These are phyloP conservation scores for Exophiala xenobiotica DNA, from an alignment of 2,329 filamentous ascomycete species.

Conservation along the genomic window DNA sequence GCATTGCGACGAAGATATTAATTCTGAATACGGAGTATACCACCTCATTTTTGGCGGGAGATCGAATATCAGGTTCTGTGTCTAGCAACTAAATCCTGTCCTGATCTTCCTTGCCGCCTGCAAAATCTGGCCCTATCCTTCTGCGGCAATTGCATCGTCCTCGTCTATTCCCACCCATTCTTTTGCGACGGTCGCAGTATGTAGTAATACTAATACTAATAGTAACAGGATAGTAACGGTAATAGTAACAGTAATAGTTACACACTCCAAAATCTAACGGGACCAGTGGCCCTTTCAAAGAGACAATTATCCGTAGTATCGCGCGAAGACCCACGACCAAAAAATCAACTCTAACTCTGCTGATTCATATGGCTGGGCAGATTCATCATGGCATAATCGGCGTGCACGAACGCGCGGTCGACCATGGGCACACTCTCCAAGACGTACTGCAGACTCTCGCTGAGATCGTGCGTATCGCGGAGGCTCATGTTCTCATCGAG, in stretches of 20 bases:
- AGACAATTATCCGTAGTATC: neutral
- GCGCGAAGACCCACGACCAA: neutral
- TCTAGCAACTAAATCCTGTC: too few relatives aligned
- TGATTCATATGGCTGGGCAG: slow-evolving; percentile 43
- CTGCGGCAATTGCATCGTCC: too few relatives aligned
- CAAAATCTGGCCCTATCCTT: too few relatives aligned
- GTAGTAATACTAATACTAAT: neutral
- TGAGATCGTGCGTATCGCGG: slow-evolving; percentile 77
- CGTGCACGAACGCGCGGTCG: slow-evolving; percentile 67
- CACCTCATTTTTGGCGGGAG: too few relatives aligned
- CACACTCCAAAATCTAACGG: too few relatives aligned
- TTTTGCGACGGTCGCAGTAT: too few relatives aligned
- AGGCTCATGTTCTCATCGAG: slow-evolving; percentile 73
- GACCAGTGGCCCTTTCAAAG: too few relatives aligned
- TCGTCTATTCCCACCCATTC: too few relatives aligned
- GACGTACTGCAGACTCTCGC: slow-evolving; percentile 77
- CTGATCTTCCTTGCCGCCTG: too few relatives aligned
- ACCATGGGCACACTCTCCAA: slow-evolving; percentile 80
- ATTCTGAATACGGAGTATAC: too few relatives aligned
- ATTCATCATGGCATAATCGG: slow-evolving; percentile 41
- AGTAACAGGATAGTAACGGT: neutral
- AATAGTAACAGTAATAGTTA: neutral
- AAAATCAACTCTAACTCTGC: slow-evolving; percentile 16
- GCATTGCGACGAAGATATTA: too few relatives aligned
- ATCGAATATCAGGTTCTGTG: too few relatives aligned